Conservation (phyloP, 75 land plant species). For the Azolla pinnata region DNA sequence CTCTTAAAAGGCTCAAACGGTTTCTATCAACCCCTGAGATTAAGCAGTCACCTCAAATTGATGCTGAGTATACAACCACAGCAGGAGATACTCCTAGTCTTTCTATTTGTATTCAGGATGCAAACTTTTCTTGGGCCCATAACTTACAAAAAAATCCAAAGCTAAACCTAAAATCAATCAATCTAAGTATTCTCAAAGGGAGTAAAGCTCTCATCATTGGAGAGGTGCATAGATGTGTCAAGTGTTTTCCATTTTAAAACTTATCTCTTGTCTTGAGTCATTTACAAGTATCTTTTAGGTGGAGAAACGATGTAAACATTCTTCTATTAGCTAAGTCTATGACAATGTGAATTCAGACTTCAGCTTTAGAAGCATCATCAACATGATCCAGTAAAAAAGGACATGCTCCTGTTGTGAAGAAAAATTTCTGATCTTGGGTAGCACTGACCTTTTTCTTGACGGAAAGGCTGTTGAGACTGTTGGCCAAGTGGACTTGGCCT, state of each 20-base stretch:
- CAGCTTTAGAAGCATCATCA: background rate
- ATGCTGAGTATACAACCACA: background rate
- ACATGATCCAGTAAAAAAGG: background rate
- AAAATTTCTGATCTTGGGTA: background rate
- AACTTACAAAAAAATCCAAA: conserved; percentile 8
- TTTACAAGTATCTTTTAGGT: background rate
- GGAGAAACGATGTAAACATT: too few species aligned
- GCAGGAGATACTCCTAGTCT: conserved; percentile 1
- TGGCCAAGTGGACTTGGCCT: background rate
- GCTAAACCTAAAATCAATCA: conserved; percentile 33
- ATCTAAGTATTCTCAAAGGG: conserved; percentile 50
- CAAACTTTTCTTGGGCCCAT: conserved; percentile 53
- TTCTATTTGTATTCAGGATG: conserved; percentile 31
- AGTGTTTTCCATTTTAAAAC: conserved; percentile 5
- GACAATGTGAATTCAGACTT: background rate
- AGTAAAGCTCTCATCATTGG: conserved; percentile 54
- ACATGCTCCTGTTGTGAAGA: background rate
- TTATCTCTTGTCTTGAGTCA: background rate
- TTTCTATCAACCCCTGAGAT: conserved; percentile 50
- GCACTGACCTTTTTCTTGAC: background rate
- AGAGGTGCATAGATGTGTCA: conserved; percentile 38
- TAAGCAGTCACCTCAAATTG: conserved; percentile 7
- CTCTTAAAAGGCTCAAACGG: conserved; percentile 46
- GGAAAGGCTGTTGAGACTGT: background rate
- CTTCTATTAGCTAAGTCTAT: background rate